phyloP scores from a whole-genome alignment of 768 basidiomycete species.

The Mycena belliarum region DNA sequence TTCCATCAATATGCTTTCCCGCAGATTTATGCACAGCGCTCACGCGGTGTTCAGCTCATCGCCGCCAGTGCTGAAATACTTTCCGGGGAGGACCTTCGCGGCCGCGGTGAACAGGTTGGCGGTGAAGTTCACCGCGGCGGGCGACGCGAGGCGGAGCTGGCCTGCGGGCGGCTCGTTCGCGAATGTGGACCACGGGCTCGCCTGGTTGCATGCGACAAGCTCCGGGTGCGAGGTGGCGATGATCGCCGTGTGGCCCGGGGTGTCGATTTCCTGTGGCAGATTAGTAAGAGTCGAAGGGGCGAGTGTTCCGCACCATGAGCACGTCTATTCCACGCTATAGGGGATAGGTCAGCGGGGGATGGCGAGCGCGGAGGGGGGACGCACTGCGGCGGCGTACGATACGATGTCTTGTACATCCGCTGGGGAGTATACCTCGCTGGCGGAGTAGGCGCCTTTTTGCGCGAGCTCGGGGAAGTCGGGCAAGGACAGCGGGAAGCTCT shows the following conservation, averaged over 20 bases:
- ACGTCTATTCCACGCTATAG: constrained; percentile 76
- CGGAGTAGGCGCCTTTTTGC: constrained; percentile 67
- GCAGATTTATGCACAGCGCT: background rate
- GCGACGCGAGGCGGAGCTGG: constrained; percentile 72
- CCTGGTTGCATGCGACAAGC: constrained; percentile 64
- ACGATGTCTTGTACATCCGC: constrained; percentile 60
- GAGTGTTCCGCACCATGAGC: constrained; percentile 48
- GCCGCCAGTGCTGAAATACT: constrained; percentile 78
- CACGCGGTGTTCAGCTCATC: constrained; percentile 69
- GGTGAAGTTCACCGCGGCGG: constrained; percentile 61
- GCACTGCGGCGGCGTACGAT: constrained; percentile 63
- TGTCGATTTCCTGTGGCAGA: constrained; percentile 72
- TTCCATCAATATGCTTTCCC: background rate
- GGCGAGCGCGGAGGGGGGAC: constrained; percentile 39
- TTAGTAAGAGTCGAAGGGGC: background rate
- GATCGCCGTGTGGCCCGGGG: constrained; percentile 76
- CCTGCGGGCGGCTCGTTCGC: constrained; percentile 82
- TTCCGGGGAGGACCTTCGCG: constrained; percentile 53
- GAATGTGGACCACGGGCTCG: constrained; percentile 58
- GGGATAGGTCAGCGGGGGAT: background rate
- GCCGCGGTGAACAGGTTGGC: constrained; percentile 52
- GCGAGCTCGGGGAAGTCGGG: constrained; percentile 63
- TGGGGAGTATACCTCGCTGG: constrained; percentile 49
- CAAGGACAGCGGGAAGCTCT: constrained; percentile 73
- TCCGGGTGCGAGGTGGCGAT: constrained; percentile 71